phyloP scores from a whole-genome alignment of 441 rosid species.

The Adansonia grandidieri region DNA sequence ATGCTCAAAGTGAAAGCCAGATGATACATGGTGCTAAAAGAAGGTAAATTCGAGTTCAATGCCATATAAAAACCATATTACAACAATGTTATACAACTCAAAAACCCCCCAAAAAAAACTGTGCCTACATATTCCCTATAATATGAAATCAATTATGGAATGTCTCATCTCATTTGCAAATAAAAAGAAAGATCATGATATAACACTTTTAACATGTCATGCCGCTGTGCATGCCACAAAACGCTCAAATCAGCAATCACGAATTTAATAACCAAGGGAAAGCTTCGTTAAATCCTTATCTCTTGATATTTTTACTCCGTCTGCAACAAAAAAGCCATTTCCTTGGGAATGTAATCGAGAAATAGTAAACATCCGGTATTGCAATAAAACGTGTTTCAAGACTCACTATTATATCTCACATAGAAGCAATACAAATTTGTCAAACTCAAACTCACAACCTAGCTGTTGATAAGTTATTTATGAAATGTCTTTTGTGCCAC shows the following conservation, averaged over 20 bases:
- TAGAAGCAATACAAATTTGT: not conserved
- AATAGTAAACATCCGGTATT: no score
- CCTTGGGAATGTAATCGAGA: no score
- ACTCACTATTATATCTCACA: not conserved
- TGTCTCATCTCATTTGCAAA: constrained; percentile 6
- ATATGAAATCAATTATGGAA: not conserved
- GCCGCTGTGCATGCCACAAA: not conserved
- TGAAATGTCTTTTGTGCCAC: not conserved
- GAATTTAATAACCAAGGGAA: not conserved
- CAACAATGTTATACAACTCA: not conserved
- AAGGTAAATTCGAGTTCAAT: constrained; percentile 4
- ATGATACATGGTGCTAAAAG: not conserved
- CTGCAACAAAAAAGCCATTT: not conserved
- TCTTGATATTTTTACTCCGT: constrained; percentile 8
- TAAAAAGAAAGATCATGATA: not conserved
- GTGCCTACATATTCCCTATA: constrained; percentile 13
- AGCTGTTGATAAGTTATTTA: not conserved
- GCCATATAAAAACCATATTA: constrained; percentile 1
- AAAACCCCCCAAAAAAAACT: not conserved
- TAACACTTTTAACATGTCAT: no score
- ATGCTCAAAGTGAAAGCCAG: not conserved
- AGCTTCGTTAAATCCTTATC: not conserved
- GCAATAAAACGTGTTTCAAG: no score
- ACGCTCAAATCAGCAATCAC: constrained; percentile 9
- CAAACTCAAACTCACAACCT: not conserved